Evolutionary conservation across 768 basidiomycete species (phyloP).

Genomic region (Rhodosporidiobolus odoratus): DNA sequence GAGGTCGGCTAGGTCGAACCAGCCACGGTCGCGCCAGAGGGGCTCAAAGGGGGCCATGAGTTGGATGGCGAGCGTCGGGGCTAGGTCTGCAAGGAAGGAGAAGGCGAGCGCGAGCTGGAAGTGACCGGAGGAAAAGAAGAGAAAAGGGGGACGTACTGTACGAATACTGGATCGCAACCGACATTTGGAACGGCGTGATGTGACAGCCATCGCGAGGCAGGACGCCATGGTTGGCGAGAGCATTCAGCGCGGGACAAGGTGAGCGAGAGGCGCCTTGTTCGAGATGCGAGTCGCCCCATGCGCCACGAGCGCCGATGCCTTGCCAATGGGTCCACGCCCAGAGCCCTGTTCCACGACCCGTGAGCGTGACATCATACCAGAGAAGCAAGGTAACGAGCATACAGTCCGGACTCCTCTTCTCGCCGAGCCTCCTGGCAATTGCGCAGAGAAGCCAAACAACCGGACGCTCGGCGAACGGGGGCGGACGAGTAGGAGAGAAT

Average conservation of each 20-base stretch:
- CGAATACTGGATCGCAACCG: conserved; percentile 26
- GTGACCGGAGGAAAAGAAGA: neutral
- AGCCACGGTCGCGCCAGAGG: conserved; percentile 14
- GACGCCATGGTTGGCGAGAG: conserved; percentile 33
- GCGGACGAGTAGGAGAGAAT: conserved; percentile 12
- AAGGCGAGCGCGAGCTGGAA: neutral
- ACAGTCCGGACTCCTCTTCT: conserved; percentile 13
- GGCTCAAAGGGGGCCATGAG: conserved; percentile 15
- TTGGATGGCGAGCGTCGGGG: conserved; percentile 23
- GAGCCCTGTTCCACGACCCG: conserved; percentile 15
- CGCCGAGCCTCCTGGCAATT: neutral
- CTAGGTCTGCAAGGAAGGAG: conserved; percentile 4
- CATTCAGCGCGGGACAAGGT: conserved; percentile 36
- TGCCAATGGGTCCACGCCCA: conserved; percentile 15
- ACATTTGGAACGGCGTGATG: conserved; percentile 31
- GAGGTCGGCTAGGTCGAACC: conserved; percentile 21
- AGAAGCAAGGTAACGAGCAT: neutral
- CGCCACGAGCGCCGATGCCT: conserved; percentile 10
- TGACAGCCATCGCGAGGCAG: conserved; percentile 27
- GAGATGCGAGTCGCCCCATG: neutral
- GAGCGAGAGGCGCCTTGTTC: neutral
- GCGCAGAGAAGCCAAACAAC: neutral
- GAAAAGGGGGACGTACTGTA: conserved; percentile 20
- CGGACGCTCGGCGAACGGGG: conserved; percentile 1
- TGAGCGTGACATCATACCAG: neutral